Evolutionary conservation across 441 rosid genomes (phyloP).

Genomic region (Omphalea diandra): DNA sequence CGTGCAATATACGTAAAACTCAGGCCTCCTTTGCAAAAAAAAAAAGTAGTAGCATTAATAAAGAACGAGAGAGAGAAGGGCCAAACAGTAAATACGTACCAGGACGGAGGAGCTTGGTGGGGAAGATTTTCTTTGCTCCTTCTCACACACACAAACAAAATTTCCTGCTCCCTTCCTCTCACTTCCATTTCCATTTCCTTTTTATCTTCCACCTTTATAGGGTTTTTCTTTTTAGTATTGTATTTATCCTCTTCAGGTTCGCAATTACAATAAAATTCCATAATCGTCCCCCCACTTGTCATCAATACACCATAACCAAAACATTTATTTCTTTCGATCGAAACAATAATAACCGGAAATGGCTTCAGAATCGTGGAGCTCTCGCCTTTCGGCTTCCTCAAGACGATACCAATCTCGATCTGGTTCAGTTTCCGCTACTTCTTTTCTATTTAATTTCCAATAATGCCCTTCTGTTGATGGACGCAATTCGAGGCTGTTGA

Average conservation of each 20-base stretch:
- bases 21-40: conserved; percentile 17
- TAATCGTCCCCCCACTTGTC: neutral
- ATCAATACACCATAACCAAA: too few species aligned
- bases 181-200: too few species aligned
- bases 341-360: neutral
- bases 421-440: conserved; percentile 27
- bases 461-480: neutral
- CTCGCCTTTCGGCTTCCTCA: conserved; percentile 41
- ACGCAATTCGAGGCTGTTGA: neutral
- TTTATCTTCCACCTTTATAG: conserved; percentile 5
- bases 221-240: conserved; percentile 5
- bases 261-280: neutral
- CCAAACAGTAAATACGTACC: too few species aligned
- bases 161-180: conserved; percentile 21
- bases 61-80: neutral
- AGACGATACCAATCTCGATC: conserved; percentile 48
- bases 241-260: neutral
- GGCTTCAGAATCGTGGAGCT: conserved; percentile 47
- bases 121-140: conserved; percentile 11
- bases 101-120: conserved; percentile 27
- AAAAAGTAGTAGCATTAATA: neutral
- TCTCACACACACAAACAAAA: conserved; percentile 13
- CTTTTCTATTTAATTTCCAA: conserved; percentile 3
- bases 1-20: neutral
- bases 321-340: neutral